Evolutionary conservation across 176 grass and related monocot genomes (phyloP).

Genomic region (Coix lacrymajobi): DNA sequence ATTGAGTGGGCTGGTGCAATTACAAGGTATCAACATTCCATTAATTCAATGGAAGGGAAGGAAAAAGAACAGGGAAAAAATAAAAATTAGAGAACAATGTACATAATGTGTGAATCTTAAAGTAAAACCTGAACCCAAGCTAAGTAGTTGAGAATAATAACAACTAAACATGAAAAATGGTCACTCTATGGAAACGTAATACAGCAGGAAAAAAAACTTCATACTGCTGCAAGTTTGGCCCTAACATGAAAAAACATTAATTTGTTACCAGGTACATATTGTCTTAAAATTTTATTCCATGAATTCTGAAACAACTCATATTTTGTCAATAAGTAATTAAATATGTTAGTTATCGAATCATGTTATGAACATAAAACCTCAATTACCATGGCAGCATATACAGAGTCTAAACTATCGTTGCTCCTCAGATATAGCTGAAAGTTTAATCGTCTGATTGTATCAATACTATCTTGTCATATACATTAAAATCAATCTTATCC

Average conservation of each 20-base stretch:
- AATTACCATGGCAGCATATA: neutral
- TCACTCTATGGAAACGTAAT: neutral
- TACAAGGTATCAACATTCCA: constrained; percentile 28
- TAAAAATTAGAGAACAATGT: constrained; percentile 27
- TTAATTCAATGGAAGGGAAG: constrained; percentile 24
- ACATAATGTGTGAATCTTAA: constrained; percentile 21
- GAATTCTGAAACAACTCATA: neutral
- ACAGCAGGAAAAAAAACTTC: neutral
- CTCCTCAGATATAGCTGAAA: neutral
- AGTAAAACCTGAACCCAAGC: constrained; percentile 5
- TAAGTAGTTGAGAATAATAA: neutral
- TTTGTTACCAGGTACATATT: neutral
- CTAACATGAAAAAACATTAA: neutral
- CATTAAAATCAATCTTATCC: neutral
- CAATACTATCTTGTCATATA: neutral
- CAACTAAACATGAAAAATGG: neutral
- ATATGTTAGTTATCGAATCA: neutral
- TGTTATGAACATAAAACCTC: neutral
- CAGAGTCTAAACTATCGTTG: neutral
- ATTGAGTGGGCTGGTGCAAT: constrained; percentile 21
- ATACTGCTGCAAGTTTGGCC: neutral
- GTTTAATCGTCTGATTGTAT: neutral
- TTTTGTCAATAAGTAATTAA: neutral
- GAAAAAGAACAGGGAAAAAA: neutral
- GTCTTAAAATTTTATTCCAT: neutral